Conservation (phyloP, 257 asterid species). For the Gentiana dahurica region DNA sequence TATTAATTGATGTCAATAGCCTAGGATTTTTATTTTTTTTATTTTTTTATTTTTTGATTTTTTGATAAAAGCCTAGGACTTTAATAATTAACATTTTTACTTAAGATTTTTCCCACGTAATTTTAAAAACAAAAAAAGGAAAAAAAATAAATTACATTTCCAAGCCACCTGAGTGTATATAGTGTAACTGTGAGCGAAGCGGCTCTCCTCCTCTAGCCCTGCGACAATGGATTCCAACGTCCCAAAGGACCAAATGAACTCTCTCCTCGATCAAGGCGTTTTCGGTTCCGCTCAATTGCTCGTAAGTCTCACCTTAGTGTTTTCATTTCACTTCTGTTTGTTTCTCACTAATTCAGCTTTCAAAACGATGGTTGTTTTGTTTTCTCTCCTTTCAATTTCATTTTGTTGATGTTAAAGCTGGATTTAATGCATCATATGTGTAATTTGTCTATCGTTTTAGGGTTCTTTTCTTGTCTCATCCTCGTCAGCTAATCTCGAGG, state of each 20-base stretch:
- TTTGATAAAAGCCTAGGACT: too few species aligned
- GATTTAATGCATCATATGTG: background rate
- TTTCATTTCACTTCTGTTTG: slow-evolving; percentile 1
- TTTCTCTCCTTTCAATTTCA: background rate
- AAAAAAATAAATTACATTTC: background rate
- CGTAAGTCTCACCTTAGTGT: slow-evolving; percentile 22
- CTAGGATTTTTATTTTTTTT: too few species aligned
- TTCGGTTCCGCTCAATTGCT: slow-evolving; percentile 78
- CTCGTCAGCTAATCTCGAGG: slow-evolving; percentile 50
- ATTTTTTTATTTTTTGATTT: too few species aligned
- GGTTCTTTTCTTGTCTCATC: slow-evolving; percentile 91
- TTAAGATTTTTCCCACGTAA: too few species aligned
- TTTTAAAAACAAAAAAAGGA: too few species aligned
- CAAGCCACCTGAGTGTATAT: background rate
- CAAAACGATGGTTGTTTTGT: background rate
- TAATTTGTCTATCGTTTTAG: slow-evolving; percentile 21
- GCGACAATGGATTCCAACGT: slow-evolving; percentile 17
- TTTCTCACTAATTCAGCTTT: too few species aligned
- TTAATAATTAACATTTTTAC: too few species aligned
- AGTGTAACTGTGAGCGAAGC: background rate
- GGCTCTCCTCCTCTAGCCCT: background rate
- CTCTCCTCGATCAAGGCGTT: slow-evolving; percentile 78
- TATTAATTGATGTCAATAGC: too few species aligned
- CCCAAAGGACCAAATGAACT: slow-evolving; percentile 62
- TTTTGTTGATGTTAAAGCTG: background rate